A percentile compares a stretch with the other conserved stretches of the same genome.
Conservation (phyloP, 768 basidiomycete species). For the Leccinum obscurum region DNA sequence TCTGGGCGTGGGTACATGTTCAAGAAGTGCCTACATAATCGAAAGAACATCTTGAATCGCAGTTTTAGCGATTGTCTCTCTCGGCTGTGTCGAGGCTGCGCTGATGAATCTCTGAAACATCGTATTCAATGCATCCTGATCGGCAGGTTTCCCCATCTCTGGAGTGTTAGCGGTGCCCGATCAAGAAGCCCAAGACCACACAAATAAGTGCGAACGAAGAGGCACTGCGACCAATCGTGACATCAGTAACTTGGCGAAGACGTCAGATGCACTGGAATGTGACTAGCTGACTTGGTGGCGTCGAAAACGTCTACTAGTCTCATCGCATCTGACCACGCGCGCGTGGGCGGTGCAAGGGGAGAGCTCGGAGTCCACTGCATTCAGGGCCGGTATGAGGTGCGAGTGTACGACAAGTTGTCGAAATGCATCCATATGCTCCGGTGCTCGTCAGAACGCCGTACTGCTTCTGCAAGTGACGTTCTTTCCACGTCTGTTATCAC, state of each 20-base stretch:
- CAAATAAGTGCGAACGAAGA: not conserved
- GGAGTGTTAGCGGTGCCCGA: not conserved
- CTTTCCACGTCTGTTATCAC: not conserved
- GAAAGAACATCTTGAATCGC: not conserved
- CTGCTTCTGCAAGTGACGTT: not conserved
- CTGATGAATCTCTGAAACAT: not conserved
- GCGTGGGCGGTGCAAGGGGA: not conserved
- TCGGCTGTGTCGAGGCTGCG: conserved; percentile 11
- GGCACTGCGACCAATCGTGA: not conserved
- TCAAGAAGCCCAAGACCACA: not conserved
- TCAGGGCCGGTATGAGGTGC: not conserved
- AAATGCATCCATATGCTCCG: not conserved
- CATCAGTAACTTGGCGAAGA: not conserved
- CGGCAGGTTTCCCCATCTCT: not conserved
- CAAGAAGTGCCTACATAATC: not conserved
- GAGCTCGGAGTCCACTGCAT: not conserved
- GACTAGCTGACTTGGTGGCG: not conserved
- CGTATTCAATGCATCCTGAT: not conserved
- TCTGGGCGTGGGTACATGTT: not conserved
- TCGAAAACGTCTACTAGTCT: not conserved
- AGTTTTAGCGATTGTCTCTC: not conserved
- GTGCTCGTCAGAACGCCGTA: not conserved
- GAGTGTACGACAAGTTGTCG: not conserved
- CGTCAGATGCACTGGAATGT: not conserved
- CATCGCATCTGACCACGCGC: not conserved